Percentiles rank a stretch among this genome's conserved stretches.
phyloP scores from a whole-genome alignment of 768 basidiomycete genomes.

The Dioszegia aurantiaca region DNA sequence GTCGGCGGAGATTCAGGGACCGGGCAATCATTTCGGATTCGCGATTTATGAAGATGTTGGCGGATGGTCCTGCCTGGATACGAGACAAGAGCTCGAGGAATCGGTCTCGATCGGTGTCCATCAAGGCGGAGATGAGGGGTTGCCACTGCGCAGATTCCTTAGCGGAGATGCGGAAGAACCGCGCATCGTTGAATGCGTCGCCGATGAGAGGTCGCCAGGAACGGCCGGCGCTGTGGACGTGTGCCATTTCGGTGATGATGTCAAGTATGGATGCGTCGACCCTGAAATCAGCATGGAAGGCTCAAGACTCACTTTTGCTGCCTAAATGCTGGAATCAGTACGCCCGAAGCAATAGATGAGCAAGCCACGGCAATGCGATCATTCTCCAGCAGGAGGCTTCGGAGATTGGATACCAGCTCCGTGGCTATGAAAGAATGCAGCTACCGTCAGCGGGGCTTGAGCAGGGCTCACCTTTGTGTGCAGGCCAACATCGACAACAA shows the following conservation, averaged over 20 bases:
- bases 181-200: constrained; percentile 78
- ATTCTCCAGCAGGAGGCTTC: constrained; percentile 74
- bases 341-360: constrained; percentile 77
- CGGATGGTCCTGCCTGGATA: constrained; percentile 78
- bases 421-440: constrained; percentile 70
- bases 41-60: constrained; percentile 92
- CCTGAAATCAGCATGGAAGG: constrained; percentile 17
- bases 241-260: constrained; percentile 74
- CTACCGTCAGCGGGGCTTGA: constrained; percentile 51
- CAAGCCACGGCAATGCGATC: constrained; percentile 79
- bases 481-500: not conserved
- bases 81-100: constrained; percentile 70
- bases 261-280: constrained; percentile 65
- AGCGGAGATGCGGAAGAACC: constrained; percentile 63
- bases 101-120: constrained; percentile 81
- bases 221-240: constrained; percentile 71
- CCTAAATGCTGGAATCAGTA: constrained; percentile 76
- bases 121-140: constrained; percentile 70
- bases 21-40: constrained; percentile 89
- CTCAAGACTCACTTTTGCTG: constrained; percentile 61
- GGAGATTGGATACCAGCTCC: constrained; percentile 68
- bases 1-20: constrained; percentile 77
- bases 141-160: constrained; percentile 66
- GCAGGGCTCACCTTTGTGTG: not conserved
- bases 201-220: constrained; percentile 76